Percentiles rank a stretch among this genome's conserved stretches.
These are phyloP conservation scores for Talaromyces thailandensis DNA, from an alignment of 495 filamentous ascomycete genomes.

Conservation along the genomic window DNA sequence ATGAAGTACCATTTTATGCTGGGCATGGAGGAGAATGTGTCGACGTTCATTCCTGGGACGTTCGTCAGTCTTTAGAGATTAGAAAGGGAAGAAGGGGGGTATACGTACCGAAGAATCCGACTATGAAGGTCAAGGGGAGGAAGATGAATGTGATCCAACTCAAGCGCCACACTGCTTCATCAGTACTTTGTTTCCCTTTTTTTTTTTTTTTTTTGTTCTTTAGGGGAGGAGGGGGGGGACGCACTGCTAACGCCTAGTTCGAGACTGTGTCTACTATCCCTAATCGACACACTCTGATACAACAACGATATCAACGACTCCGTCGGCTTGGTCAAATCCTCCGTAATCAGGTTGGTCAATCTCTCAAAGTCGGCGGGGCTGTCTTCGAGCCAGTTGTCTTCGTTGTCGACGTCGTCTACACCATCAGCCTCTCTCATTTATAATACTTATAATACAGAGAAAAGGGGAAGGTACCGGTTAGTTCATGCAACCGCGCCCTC, in stretches of 20 bases:
- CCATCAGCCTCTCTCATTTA: conserved; percentile 12
- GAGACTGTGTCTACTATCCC: conserved; percentile 41
- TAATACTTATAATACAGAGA: neutral
- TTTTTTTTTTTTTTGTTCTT: too few species aligned
- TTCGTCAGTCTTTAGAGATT: neutral
- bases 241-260: conserved; percentile 35
- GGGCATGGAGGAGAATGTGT: conserved; percentile 29
- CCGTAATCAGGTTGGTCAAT: conserved; percentile 32
- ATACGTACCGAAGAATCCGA: conserved; percentile 36
- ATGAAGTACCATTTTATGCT: conserved; percentile 45
- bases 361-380: conserved; percentile 29
- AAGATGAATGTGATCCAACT: conserved; percentile 46
- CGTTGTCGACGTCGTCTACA: conserved; percentile 11
- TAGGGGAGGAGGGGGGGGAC: neutral
- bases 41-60: conserved; percentile 36
- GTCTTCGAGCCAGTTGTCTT: conserved; percentile 31
- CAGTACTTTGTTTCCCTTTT: neutral
- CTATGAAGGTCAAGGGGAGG: conserved; percentile 43
- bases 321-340: conserved; percentile 43
- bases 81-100: neutral
- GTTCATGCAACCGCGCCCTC: conserved; percentile 19
- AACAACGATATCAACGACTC: conserved; percentile 31
- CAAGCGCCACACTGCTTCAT: conserved; percentile 14
- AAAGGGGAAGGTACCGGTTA: conserved; percentile 10
- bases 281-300: conserved; percentile 47